phyloP scores from a whole-genome alignment of 805 yeast genomes.

The Tetrapisispora fleetii region DNA sequence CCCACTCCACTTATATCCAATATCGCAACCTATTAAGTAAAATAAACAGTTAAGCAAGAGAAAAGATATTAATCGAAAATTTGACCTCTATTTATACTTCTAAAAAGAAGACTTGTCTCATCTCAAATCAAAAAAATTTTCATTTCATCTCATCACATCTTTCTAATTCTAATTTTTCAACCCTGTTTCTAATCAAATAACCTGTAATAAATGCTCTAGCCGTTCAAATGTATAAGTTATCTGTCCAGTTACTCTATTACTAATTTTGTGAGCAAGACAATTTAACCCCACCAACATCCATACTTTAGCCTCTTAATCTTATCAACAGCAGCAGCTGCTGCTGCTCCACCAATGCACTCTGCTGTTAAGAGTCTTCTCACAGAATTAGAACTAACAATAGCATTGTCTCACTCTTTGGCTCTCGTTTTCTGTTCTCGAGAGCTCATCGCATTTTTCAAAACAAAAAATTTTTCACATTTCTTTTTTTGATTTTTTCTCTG shows the following conservation, averaged over 20 bases:
- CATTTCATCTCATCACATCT: not conserved
- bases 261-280: no score
- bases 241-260: no score
- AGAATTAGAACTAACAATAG: not conserved
- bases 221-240: no score
- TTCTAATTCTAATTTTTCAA: not conserved
- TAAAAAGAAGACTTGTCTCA: not conserved
- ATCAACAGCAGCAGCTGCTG: no score
- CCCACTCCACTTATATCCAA: not conserved
- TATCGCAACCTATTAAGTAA: not conserved
- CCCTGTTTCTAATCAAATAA: not conserved
- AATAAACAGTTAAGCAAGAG: not conserved
- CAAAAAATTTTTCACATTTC: slow-evolving; percentile 2
- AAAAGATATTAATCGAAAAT: not conserved
- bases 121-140: not conserved
- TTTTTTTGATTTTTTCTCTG: not conserved
- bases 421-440: not conserved
- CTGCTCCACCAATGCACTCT: not conserved
- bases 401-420: not conserved
- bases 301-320: no score
- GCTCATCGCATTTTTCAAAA: slow-evolving; percentile 1
- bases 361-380: not conserved
- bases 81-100: slow-evolving; percentile 2
- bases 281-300: no score
- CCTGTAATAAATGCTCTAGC: not conserved